These are phyloP conservation scores for Kalmanozyma brasiliensis DNA, from an alignment of 1,284 basidiomycete species.

Conservation along the genomic window DNA sequence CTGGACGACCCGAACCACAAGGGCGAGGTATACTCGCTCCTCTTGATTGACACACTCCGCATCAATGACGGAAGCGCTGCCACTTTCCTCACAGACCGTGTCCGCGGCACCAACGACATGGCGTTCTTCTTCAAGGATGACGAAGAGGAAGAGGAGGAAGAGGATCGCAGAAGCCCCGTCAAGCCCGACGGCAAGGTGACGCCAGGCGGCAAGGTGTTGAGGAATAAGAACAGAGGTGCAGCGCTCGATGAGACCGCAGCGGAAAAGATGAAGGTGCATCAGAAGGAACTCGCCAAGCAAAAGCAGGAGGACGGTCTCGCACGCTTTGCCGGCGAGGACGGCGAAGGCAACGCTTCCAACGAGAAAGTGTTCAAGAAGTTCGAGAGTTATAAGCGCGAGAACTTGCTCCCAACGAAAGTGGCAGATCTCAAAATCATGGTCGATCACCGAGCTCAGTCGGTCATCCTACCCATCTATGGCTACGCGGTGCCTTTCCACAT, in stretches of 20 bases:
- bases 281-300: conserved; percentile 81
- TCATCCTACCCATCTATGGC: conserved; percentile 92
- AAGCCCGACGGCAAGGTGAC: conserved; percentile 52
- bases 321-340: conserved; percentile 74
- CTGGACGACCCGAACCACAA: conserved; percentile 74
- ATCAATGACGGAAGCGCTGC: conserved; percentile 75
- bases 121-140: conserved; percentile 79
- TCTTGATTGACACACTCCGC: conserved; percentile 87
- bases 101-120: conserved; percentile 75
- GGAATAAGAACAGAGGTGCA: conserved; percentile 75
- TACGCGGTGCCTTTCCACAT: conserved; percentile 98
- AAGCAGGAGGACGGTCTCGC: conserved; percentile 85
- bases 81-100: conserved; percentile 80
- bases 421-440: conserved; percentile 79
- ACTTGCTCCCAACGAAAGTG: conserved; percentile 76
- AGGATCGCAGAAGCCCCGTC: conserved; percentile 43
- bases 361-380: conserved; percentile 87
- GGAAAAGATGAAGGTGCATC: conserved; percentile 87
- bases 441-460: conserved; percentile 87
- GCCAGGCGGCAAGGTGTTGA: conserved; percentile 62
- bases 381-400: conserved; percentile 95
- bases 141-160: conserved; percentile 51
- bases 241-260: conserved; percentile 77
- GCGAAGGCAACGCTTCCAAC: conserved; percentile 74
- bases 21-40: conserved; percentile 87